These are phyloP conservation scores for Syncephalis plumigaleata DNA, from an alignment of 371 early-diverging fungal species.

Conservation along the genomic window DNA sequence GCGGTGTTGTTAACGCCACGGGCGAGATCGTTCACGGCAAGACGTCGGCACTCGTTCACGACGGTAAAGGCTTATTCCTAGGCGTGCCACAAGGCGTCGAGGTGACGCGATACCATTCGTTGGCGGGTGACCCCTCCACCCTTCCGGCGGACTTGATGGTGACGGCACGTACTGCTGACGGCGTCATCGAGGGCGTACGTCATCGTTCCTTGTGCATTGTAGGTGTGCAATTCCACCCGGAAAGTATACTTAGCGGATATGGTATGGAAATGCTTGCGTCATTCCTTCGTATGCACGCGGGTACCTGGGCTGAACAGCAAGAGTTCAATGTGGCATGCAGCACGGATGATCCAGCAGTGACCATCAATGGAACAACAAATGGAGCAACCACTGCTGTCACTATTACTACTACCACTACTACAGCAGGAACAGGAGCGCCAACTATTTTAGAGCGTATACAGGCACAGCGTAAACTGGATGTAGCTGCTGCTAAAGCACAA, in stretches of 20 bases:
- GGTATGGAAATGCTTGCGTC: slow-evolving; percentile 73
- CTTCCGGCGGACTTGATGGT: slow-evolving; percentile 69
- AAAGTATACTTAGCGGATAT: slow-evolving; percentile 81
- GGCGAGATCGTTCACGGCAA: slow-evolving; percentile 94
- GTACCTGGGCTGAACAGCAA: slow-evolving; percentile 67
- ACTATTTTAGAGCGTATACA: slow-evolving; percentile 52
- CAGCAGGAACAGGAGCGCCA: slow-evolving; percentile 6
- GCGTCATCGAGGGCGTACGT: slow-evolving; percentile 86
- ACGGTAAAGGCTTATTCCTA: slow-evolving; percentile 71
- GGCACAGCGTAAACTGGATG: slow-evolving; percentile 61
- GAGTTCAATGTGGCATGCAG: slow-evolving; percentile 20
- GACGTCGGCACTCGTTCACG: slow-evolving; percentile 71
- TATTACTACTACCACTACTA: background rate
- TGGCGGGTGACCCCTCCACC: slow-evolving; percentile 70
- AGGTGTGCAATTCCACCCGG: slow-evolving; percentile 96
- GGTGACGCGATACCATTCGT: slow-evolving; percentile 90
- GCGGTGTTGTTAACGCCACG: slow-evolving; percentile 75
- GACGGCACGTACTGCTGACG: slow-evolving; percentile 69
- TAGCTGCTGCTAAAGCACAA: slow-evolving; percentile 37
- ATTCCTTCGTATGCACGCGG: slow-evolving; percentile 72
- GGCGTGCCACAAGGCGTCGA: slow-evolving; percentile 65
- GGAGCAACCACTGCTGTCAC: too few species aligned
- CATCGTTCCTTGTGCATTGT: slow-evolving; percentile 77
- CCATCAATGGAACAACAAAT: slow-evolving; percentile 9
- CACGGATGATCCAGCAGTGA: slow-evolving; percentile 9